Conservation (phyloP, 169 alveolate species). For the Eimeria praecox region DNA sequence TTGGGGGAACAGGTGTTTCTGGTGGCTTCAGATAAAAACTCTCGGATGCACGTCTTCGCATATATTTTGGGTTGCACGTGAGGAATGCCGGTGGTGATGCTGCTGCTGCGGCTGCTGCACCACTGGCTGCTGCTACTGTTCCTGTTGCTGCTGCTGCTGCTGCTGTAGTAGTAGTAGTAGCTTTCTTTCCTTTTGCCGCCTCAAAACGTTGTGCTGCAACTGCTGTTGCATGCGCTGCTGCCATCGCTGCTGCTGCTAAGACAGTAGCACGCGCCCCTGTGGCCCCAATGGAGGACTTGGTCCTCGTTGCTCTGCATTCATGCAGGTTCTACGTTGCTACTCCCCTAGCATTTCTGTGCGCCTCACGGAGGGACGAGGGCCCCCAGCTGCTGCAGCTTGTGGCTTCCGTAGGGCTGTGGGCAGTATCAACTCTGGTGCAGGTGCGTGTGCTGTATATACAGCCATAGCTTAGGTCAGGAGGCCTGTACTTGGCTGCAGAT, state of each 20-base stretch:
- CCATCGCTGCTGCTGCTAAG: neutral
- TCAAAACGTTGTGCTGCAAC: neutral
- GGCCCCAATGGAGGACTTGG: neutral
- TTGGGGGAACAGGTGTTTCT: conserved; percentile 46
- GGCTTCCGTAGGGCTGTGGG: conserved; percentile 27
- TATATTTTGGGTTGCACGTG: conserved; percentile 72
- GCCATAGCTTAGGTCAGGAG: neutral
- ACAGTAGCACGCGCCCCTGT: neutral
- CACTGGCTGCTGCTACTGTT: neutral
- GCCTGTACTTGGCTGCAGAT: neutral
- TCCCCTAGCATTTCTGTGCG: conserved; percentile 30
- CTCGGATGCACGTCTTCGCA: conserved; percentile 45
- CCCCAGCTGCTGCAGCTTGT: conserved; percentile 18
- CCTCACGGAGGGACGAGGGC: neutral
- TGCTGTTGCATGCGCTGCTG: conserved; percentile 39
- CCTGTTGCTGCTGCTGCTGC: conserved; percentile 11
- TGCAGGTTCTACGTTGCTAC: conserved; percentile 67
- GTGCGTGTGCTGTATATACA: conserved; percentile 1
- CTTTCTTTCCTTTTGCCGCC: neutral
- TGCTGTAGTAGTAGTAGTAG: neutral
- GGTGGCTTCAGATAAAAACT: conserved; percentile 22
- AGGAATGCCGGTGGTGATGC: conserved; percentile 10
- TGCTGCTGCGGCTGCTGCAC: neutral
- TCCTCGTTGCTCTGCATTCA: neutral
- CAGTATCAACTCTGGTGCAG: conserved; percentile 16